Evolutionary conservation across 1,284 basidiomycete genomes (phyloP).

Genomic region (Retiboletus fuscus): DNA sequence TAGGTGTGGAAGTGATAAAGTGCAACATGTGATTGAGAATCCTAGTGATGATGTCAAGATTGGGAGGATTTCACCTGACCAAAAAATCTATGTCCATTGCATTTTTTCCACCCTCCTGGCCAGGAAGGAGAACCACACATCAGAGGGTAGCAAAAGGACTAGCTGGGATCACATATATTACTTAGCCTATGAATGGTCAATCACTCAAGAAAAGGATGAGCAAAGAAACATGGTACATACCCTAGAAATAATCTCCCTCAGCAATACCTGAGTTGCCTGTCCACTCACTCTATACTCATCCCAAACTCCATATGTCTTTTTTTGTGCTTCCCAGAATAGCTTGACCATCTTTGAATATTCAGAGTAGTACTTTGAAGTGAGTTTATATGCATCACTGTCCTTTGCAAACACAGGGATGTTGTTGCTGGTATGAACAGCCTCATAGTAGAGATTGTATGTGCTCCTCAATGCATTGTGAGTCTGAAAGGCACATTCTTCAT

Average conservation of each 20-base stretch:
- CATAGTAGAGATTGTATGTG: conserved; percentile 31
- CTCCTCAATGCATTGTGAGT: conserved; percentile 25
- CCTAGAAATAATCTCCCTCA: conserved; percentile 14
- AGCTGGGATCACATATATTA: conserved; percentile 15
- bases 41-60: conserved; percentile 25
- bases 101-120: conserved; percentile 6
- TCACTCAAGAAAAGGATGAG: too few species aligned
- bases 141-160: conserved; percentile 24
- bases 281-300: conserved; percentile 27
- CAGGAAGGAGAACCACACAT: conserved; percentile 22
- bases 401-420: conserved; percentile 13
- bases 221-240: too few species aligned
- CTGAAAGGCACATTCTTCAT: too few species aligned
- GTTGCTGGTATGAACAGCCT: conserved; percentile 15
- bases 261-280: conserved; percentile 13
- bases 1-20: conserved; percentile 4
- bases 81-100: conserved; percentile 23
- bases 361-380: background rate
- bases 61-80: conserved; percentile 19
- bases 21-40: conserved; percentile 30
- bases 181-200: background rate
- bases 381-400: conserved; percentile 33
- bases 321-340: background rate
- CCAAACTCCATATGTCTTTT: conserved; percentile 19
- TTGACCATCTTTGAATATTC: conserved; percentile 6